phyloP scores from a whole-genome alignment of 768 basidiomycete genomes.

The Suillus weaverae region DNA sequence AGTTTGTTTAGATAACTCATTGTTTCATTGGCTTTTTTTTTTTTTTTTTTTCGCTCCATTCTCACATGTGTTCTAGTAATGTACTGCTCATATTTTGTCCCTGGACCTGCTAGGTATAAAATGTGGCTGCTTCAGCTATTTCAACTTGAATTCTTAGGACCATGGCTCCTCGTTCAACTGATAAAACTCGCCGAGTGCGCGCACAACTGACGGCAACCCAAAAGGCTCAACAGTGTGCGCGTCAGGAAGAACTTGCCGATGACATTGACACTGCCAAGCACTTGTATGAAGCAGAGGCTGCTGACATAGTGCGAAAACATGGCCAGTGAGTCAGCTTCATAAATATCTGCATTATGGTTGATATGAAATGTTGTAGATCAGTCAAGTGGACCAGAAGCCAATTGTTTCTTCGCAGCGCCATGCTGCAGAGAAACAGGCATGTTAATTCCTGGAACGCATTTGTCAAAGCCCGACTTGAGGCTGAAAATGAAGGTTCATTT shows the following conservation, averaged over 20 bases:
- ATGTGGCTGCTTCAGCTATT: no score
- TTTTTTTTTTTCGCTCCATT: no score
- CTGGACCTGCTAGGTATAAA: no score
- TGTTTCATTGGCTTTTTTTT: no score
- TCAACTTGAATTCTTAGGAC: no score
- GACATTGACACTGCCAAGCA: background rate
- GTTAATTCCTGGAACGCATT: constrained; percentile 6
- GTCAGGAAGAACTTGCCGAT: background rate
- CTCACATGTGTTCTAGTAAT: no score
- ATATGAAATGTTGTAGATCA: no score
- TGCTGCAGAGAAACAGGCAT: background rate
- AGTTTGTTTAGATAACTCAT: no score
- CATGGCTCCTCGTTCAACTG: background rate
- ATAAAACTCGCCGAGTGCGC: background rate
- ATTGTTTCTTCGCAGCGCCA: background rate
- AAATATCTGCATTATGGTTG: no score
- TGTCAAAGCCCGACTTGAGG: background rate
- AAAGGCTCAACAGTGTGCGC: background rate
- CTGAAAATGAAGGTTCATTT: background rate
- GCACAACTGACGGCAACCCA: background rate
- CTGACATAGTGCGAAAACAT: background rate
- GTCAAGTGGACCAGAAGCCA: constrained; percentile 2
- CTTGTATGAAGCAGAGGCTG: background rate
- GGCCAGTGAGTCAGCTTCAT: background rate
- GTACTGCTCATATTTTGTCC: no score